A percentile compares a stretch with the other conserved stretches of the same genome.
Evolutionary conservation across 768 basidiomycete species (phyloP).

Genomic region (Coprinopsis marcescibilis): DNA sequence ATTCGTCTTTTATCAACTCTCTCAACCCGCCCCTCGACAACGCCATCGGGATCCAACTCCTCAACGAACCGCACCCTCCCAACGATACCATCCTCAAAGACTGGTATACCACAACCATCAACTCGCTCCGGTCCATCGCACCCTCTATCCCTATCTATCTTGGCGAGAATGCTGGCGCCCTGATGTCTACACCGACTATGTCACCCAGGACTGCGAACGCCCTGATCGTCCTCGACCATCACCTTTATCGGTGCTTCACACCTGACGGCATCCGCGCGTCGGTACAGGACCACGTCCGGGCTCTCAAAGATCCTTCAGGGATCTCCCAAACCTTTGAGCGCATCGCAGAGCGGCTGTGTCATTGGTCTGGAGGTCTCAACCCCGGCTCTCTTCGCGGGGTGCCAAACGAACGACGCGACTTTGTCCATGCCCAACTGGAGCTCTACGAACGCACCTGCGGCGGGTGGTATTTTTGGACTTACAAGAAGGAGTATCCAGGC

Average conservation of each 20-base stretch:
- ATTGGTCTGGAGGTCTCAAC: slow-evolving; percentile 76
- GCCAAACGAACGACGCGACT: slow-evolving; percentile 36
- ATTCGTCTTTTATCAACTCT: slow-evolving; percentile 18
- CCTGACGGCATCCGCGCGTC: slow-evolving; percentile 45
- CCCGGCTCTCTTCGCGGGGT: slow-evolving; percentile 44
- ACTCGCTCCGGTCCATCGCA: slow-evolving; percentile 44
- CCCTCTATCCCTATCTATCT: slow-evolving; percentile 63
- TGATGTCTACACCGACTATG: slow-evolving; percentile 54
- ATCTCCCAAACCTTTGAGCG: slow-evolving; percentile 34
- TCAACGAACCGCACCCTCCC: slow-evolving; percentile 52
- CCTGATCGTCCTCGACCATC: slow-evolving; percentile 60
- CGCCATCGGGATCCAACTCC: slow-evolving; percentile 54
- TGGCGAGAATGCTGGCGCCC: slow-evolving; percentile 73
- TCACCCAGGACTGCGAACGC: slow-evolving; percentile 17
- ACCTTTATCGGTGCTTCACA: slow-evolving; percentile 81
- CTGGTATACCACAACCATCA: slow-evolving; percentile 62
- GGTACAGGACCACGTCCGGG: slow-evolving; percentile 47
- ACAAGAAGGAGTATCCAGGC: slow-evolving; percentile 58
- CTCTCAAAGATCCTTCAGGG: slow-evolving; percentile 37
- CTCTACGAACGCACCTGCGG: slow-evolving; percentile 58
- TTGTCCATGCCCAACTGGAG: slow-evolving; percentile 59
- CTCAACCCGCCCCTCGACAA: slow-evolving; percentile 32
- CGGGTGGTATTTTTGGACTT: slow-evolving; percentile 86
- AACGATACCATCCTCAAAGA: slow-evolving; percentile 44
- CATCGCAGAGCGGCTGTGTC: slow-evolving; percentile 33